phyloP scores from a whole-genome alignment of 2,329 filamentous ascomycete species.

The Penicillium palitans region DNA sequence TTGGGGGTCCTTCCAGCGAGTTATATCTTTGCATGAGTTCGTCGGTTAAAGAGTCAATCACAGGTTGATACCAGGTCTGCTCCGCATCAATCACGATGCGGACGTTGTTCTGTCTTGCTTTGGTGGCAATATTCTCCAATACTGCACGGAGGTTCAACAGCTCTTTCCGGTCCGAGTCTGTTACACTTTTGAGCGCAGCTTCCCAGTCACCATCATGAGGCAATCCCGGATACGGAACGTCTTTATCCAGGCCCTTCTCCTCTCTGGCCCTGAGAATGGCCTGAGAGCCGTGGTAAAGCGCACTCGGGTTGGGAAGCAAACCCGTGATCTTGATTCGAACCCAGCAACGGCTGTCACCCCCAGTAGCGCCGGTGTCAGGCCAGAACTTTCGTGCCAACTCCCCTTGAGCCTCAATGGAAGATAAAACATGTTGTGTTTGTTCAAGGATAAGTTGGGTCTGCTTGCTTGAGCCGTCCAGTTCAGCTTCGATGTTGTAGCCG shows the following conservation, averaged over 20 bases:
- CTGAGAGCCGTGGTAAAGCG: background rate
- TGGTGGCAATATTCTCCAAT: background rate
- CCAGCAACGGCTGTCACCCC: background rate
- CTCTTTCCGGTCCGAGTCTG: background rate
- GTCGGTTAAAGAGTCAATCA: background rate
- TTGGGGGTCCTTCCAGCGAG: background rate
- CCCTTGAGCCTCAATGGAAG: background rate
- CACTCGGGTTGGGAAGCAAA: background rate
- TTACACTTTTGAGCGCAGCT: background rate
- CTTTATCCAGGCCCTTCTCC: background rate
- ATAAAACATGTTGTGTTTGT: background rate
- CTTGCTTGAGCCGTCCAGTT: background rate
- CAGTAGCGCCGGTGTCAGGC: background rate
- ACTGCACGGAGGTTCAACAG: background rate
- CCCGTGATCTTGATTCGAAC: background rate
- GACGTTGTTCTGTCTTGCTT: background rate
- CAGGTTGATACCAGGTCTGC: background rate
- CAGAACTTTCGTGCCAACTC: background rate
- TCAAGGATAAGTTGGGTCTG: background rate
- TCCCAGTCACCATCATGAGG: background rate
- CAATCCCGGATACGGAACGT: background rate
- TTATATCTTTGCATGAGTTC: background rate
- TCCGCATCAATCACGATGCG: background rate
- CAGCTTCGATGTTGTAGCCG: background rate
- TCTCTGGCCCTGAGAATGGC: background rate